Conservation (phyloP, 768 basidiomycete species). For the Suillus subaureus region DNA sequence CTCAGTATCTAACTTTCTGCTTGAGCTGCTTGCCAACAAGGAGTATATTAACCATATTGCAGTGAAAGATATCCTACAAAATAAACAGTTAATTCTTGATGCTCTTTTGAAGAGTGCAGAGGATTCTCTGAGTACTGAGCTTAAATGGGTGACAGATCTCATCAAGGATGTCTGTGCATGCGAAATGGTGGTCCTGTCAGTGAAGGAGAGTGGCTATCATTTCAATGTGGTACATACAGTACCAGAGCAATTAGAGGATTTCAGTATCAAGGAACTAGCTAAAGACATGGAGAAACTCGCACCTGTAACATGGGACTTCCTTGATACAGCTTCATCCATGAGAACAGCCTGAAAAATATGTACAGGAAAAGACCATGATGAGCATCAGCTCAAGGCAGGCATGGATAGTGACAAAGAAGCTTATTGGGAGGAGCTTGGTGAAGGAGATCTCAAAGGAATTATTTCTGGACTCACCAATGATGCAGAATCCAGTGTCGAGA, state of each 20-base stretch:
- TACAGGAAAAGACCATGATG: conserved; percentile 14
- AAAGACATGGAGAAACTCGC: neutral
- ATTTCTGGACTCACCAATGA: neutral
- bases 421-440: neutral
- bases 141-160: neutral
- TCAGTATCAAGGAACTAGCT: neutral
- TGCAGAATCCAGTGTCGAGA: neutral
- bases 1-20: neutral
- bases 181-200: conserved; percentile 1
- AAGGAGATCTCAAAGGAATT: neutral
- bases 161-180: neutral
- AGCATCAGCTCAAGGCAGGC: conserved; percentile 16
- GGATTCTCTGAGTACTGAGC: neutral
- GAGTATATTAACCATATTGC: neutral
- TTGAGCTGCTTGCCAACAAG: neutral
- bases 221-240: conserved; percentile 3
- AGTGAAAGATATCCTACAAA: neutral
- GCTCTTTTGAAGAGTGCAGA: neutral
- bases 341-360: conserved; percentile 11
- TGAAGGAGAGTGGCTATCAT: neutral
- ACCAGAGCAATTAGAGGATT: conserved; percentile 5
- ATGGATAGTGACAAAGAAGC: neutral
- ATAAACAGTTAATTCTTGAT: neutral
- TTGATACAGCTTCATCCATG: neutral
- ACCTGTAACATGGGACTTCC: neutral